phyloP scores from a whole-genome alignment of 495 filamentous ascomycete genomes.

The Lophiostoma macrostomum region DNA sequence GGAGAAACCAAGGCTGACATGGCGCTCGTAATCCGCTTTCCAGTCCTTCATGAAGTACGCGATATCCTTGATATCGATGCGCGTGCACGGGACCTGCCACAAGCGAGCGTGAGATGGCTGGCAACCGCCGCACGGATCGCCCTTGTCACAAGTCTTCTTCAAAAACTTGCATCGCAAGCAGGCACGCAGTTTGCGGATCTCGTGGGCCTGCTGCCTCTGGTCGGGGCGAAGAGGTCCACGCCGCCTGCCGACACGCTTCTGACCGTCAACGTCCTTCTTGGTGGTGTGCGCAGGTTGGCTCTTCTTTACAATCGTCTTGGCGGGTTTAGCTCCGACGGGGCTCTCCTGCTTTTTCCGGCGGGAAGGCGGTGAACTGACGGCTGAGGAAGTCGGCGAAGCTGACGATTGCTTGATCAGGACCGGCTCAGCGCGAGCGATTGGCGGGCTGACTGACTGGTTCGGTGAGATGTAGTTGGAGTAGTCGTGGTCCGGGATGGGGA shows the following conservation, averaged over 20 bases:
- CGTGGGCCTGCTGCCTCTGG: slow-evolving; percentile 88
- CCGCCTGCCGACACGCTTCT: slow-evolving; percentile 86
- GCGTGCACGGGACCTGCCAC: slow-evolving; percentile 93
- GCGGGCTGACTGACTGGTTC: slow-evolving; percentile 61
- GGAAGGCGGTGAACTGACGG: slow-evolving; percentile 56
- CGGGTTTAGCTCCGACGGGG: slow-evolving; percentile 56
- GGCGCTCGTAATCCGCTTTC: slow-evolving; percentile 91
- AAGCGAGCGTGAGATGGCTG: slow-evolving; percentile 87
- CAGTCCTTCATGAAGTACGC: slow-evolving; percentile 97
- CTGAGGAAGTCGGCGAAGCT: slow-evolving; percentile 45
- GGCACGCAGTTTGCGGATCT: slow-evolving; percentile 87
- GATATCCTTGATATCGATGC: slow-evolving; percentile 96
- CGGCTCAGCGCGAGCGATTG: slow-evolving; percentile 60
- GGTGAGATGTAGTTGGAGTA: slow-evolving; percentile 23
- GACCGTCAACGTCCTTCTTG: slow-evolving; percentile 70
- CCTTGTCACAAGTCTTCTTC: slow-evolving; percentile 96
- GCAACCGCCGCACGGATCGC: slow-evolving; percentile 88
- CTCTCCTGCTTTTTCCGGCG: slow-evolving; percentile 76
- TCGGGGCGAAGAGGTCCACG: slow-evolving; percentile 87
- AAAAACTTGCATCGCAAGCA: slow-evolving; percentile 96
- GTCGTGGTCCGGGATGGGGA: slow-evolving; percentile 26
- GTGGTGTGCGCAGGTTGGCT: slow-evolving; percentile 63
- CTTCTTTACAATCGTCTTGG: slow-evolving; percentile 68
- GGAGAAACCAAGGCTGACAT: slow-evolving; percentile 78
- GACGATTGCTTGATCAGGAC: slow-evolving; percentile 66